Conservation (phyloP, 2,329 filamentous ascomycete species). For the Nigrospora sphaerica region DNA sequence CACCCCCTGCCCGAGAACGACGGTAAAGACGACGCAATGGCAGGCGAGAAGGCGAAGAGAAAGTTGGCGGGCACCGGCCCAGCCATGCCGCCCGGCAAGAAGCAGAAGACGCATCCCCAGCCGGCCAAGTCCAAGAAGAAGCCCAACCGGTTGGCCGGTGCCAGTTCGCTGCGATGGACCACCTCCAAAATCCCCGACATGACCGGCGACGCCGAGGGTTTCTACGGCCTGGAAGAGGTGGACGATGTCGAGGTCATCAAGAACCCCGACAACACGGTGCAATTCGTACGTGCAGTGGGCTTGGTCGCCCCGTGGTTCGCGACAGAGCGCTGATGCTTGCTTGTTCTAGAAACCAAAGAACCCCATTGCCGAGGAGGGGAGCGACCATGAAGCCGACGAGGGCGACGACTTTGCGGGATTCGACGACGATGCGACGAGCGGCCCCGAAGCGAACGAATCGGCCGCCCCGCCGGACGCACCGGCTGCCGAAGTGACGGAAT, state of each 20-base stretch:
- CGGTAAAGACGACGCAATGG: not conserved
- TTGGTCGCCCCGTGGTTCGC: slow-evolving; percentile 3
- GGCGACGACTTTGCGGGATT: slow-evolving; percentile 61
- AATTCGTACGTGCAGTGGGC: slow-evolving; percentile 37
- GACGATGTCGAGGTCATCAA: slow-evolving; percentile 82
- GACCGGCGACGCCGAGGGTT: slow-evolving; percentile 85
- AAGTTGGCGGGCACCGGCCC: slow-evolving; percentile 1
- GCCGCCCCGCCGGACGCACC: slow-evolving; percentile 7
- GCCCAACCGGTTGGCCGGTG: slow-evolving; percentile 14
- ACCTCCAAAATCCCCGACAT: slow-evolving; percentile 63
- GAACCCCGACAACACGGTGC: slow-evolving; percentile 46
- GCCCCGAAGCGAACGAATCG: not conserved
- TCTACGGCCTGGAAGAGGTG: slow-evolving; percentile 86
- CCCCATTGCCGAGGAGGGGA: slow-evolving; percentile 7
- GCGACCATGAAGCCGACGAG: slow-evolving; percentile 20
- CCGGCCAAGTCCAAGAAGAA: slow-evolving; percentile 16
- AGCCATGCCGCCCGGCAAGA: slow-evolving; percentile 3
- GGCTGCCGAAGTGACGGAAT: not conserved
- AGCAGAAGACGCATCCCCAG: slow-evolving; percentile 15
- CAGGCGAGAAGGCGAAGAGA: slow-evolving; percentile 4
- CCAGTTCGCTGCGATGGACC: slow-evolving; percentile 44
- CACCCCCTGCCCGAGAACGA: not conserved
- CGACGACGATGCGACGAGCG: slow-evolving; percentile 37
- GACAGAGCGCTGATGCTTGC: slow-evolving; percentile 5
- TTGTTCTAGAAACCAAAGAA: slow-evolving; percentile 4